Base-by-base conservation (phyloP, 2,329 filamentous ascomycete species). In the Rhexocercosporidium sp. region DNA sequence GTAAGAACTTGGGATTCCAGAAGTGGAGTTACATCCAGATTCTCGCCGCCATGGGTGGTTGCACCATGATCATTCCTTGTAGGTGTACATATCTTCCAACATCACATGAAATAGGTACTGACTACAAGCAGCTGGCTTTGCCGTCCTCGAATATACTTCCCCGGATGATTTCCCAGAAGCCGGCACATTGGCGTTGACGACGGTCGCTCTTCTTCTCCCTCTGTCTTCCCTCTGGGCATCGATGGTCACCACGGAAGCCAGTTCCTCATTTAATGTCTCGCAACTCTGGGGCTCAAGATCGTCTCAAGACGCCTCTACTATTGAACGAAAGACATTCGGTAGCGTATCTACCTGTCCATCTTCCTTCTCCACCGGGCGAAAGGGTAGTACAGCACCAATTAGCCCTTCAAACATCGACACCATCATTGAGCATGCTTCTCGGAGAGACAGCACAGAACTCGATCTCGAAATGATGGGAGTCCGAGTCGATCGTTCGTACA, bases 11-110 rank as follows among this genome's bases (percentile, higher is more conserved):
- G 67, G 86, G 87, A 1, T 80, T 90, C 73, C 82, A 80, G 64
- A 83, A 86, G 64, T 90, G 89, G 73, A 87, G 87, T 11, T 86
- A 87, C 1, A 87, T 91, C 82, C 86, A 89, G 72, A 84, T 89
- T 65, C 86, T 91, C 68, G 89, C 89, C 75, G 84, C 90, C 72
- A 90, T 90, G 84, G 86, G 87, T 57, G 88, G 86, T 69, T 88
- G 90, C 78, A 90, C 88, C 1, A 82, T 92, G 82, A 74, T 88
- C 39, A 81, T 91, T 69, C 89, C 89, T 75, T 84, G 88, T 89
- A 80, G 78, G 82, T 69, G 53, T 9, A 62, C 3, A 25, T 22
- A 22, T 51, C 20, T 27, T 1, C n/a, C 44, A 31, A 34, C n/a
- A 53, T 25, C 62, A 54, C 54, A 47, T 56, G 64, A 64, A 59